phyloP scores from a whole-genome alignment of 768 basidiomycete genomes.

The Pulveroboletus sp. region DNA sequence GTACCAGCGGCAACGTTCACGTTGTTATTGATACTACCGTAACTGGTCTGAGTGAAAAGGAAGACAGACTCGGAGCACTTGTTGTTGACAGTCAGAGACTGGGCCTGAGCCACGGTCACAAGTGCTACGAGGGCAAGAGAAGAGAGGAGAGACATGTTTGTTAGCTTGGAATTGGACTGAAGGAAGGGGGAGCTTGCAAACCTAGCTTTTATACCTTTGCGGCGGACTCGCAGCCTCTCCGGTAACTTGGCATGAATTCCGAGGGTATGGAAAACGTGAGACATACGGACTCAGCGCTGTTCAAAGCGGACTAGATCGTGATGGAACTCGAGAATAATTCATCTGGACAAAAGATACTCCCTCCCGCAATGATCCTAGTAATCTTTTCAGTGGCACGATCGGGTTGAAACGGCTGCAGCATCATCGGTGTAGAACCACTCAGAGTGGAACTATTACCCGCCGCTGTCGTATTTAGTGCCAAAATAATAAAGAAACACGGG shows the following conservation, averaged over 20 bases:
- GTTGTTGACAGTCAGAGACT: slow-evolving; percentile 28
- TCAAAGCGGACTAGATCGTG: not conserved
- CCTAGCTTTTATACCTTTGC: slow-evolving; percentile 12
- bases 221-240: not conserved
- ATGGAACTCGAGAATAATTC: not conserved
- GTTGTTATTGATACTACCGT: slow-evolving; percentile 24
- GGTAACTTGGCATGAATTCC: not conserved
- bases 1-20: slow-evolving; percentile 21
- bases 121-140: slow-evolving; percentile 18
- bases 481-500: not conserved
- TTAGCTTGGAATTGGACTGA: slow-evolving; percentile 3
- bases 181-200: not conserved
- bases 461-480: no score
- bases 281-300: not conserved
- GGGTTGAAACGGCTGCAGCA: not conserved
- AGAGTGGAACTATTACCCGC: not conserved
- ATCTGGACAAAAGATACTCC: not conserved
- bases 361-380: not conserved
- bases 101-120: slow-evolving; percentile 19
- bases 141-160: slow-evolving; percentile 20
- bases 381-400: not conserved
- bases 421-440: not conserved
- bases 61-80: slow-evolving; percentile 25
- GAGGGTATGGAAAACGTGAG: not conserved
- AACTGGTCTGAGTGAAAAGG: slow-evolving; percentile 29